Evolutionary conservation across 257 asterid genomes (phyloP), one percentile per base, ranked within the genome.

Genomic region (Petunia axillaris): DNA sequence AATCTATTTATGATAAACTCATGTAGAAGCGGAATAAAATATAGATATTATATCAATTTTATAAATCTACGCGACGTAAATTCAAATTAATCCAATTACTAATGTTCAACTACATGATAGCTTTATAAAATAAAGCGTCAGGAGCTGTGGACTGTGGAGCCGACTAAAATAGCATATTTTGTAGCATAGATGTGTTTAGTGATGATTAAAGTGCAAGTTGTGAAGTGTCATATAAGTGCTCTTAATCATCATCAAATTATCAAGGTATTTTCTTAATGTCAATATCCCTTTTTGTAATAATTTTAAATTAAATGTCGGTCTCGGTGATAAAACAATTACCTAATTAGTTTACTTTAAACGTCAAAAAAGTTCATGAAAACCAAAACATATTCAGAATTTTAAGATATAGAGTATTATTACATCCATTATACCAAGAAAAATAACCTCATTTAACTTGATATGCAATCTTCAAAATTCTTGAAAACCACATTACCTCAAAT

Each of bases 101-200:
- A 25, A 25, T 25, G 25, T 25, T 25, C 0, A 25, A 25, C 0
- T 25, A 25, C 25, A 25, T 25, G 25, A 25, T 25, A 25, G 0
- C 25, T 25, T 25, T 25, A 25, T 0, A 25, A 25, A 25, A 25
- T 25, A 25, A 25, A 25, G 25, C 39, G 2, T 2, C n/a, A 66
- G 74, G 74, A 13, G 74, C 1, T 6, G 74, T 66, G 74, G 74
- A 66, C 74, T 6, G 74, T 66, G 74, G 74, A 66, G 52, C 74
- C 41, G 41, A 40, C 3, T 14, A 66, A 66, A 15, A 39, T 13
- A 13, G 52, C 40, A 67, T 67, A 41, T 41, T 41, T 67, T 41
- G 75, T 43, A 67, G 54, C 38, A 67, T 67, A 67, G 13, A 41
- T 39, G 75, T 67, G 55, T 38, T 64, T 10, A 64, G 50, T 67